Evolutionary conservation across 495 filamentous ascomycete species (phyloP).

Genomic region (Penicillium maclennaniae): DNA sequence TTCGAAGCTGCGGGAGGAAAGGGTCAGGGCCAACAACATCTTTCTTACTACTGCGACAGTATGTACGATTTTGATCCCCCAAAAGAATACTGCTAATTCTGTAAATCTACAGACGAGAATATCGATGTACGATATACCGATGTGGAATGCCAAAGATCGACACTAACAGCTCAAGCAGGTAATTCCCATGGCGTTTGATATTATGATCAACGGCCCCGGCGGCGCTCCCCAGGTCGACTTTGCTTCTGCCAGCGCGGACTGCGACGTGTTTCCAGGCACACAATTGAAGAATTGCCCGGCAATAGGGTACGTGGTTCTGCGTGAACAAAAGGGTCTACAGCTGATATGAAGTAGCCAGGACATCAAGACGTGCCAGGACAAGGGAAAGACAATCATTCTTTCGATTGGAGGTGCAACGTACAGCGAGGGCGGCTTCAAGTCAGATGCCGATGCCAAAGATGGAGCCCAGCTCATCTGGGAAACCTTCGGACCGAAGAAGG

Average conservation of each 20-base stretch:
- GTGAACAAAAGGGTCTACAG: neutral
- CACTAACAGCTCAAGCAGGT: conserved; percentile 34
- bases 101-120: conserved; percentile 22
- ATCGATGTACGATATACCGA: conserved; percentile 36
- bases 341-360: conserved; percentile 39
- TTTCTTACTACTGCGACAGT: conserved; percentile 59
- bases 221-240: conserved; percentile 58
- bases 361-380: conserved; percentile 60
- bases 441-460: conserved; percentile 43
- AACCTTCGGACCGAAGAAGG: conserved; percentile 52
- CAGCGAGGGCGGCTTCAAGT: conserved; percentile 57
- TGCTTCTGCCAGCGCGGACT: conserved; percentile 54
- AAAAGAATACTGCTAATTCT: neutral
- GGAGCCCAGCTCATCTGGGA: conserved; percentile 63
- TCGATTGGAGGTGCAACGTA: conserved; percentile 65
- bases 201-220: conserved; percentile 46
- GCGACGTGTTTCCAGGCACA: conserved; percentile 54
- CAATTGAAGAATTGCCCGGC: conserved; percentile 57
- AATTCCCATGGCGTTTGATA: conserved; percentile 60
- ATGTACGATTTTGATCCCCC: conserved; percentile 16
- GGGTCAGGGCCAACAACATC: conserved; percentile 48
- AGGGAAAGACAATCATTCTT: conserved; percentile 63
- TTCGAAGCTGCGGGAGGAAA: conserved; percentile 26
- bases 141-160: no score
- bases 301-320: conserved; percentile 45